phyloP scores from a whole-genome alignment of 2,329 filamentous ascomycete genomes.

The Alternaria arborescens region DNA sequence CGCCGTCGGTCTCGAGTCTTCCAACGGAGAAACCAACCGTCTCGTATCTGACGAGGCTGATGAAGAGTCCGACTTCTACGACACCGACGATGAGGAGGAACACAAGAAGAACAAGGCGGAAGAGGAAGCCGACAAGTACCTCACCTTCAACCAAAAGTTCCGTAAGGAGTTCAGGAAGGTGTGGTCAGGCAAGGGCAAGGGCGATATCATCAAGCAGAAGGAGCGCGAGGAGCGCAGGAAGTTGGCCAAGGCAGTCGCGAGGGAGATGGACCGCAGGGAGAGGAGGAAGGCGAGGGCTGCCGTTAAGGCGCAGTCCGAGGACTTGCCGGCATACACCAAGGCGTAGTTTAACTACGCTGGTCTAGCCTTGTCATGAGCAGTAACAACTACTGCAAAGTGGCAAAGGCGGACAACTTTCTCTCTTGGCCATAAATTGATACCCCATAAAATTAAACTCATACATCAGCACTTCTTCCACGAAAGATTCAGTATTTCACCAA shows the following conservation, averaged over 20 bases:
- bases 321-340: constrained; percentile 38
- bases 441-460: background rate
- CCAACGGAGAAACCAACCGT: constrained; percentile 23
- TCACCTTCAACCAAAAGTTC: constrained; percentile 44
- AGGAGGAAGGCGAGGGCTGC: constrained; percentile 35
- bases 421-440: constrained; percentile 16
- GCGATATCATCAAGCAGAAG: constrained; percentile 37
- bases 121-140: constrained; percentile 35
- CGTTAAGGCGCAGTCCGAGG: constrained; percentile 26
- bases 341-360: constrained; percentile 12
- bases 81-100: constrained; percentile 44
- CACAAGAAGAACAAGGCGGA: constrained; percentile 40
- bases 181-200: constrained; percentile 41
- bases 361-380: background rate
- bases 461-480: constrained; percentile 35
- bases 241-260: constrained; percentile 43
- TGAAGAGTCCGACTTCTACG: constrained; percentile 37
- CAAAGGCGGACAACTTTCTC: constrained; percentile 7
- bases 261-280: constrained; percentile 39
- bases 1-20: constrained; percentile 33
- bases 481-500: constrained; percentile 33
- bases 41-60: constrained; percentile 22
- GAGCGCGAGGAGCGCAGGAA: constrained; percentile 45
- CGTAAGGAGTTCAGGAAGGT: constrained; percentile 41
- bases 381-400: background rate